phyloP scores from a whole-genome alignment of 371 early-diverging fungal species.

The Fennellomyces sp. region DNA sequence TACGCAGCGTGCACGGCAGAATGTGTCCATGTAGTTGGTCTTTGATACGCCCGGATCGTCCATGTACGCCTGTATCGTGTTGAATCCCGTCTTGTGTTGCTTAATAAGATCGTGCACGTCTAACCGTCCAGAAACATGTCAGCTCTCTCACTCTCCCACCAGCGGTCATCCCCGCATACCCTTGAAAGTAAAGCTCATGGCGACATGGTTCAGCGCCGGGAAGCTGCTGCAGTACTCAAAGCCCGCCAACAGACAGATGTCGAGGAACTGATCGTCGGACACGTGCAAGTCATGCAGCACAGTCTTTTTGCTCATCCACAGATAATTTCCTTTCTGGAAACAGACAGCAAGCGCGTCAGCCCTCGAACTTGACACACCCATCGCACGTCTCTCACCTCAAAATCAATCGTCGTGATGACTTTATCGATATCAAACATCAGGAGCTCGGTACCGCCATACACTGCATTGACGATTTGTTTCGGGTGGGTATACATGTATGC shows the following conservation, averaged over 20 bases:
- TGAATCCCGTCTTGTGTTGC: slow-evolving; percentile 75
- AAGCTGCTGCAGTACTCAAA: slow-evolving; percentile 78
- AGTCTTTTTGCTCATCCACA: slow-evolving; percentile 67
- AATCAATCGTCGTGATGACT: slow-evolving; percentile 70
- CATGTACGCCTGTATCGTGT: slow-evolving; percentile 68
- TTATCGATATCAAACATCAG: slow-evolving; percentile 83
- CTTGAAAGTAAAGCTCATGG: slow-evolving; percentile 65
- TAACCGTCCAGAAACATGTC: slow-evolving; percentile 1
- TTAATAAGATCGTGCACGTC: slow-evolving; percentile 67
- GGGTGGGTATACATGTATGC: slow-evolving; percentile 77
- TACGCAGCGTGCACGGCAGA: slow-evolving; percentile 73
- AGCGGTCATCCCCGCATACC: slow-evolving; percentile 22
- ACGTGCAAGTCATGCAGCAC: slow-evolving; percentile 69
- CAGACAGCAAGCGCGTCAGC: not conserved
- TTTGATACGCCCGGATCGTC: slow-evolving; percentile 62
- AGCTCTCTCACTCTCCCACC: not conserved
- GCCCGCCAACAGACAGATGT: slow-evolving; percentile 83
- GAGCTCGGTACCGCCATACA: slow-evolving; percentile 74
- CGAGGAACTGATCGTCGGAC: slow-evolving; percentile 77
- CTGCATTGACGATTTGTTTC: slow-evolving; percentile 69
- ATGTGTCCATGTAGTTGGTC: slow-evolving; percentile 71
- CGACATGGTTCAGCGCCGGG: slow-evolving; percentile 64
- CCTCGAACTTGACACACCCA: not conserved
- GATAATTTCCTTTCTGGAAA: slow-evolving; percentile 65
- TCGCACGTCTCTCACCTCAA: slow-evolving; percentile 39